phyloP scores from a whole-genome alignment of 2,329 filamentous ascomycete genomes.

The Ceratocystis ficicola region DNA sequence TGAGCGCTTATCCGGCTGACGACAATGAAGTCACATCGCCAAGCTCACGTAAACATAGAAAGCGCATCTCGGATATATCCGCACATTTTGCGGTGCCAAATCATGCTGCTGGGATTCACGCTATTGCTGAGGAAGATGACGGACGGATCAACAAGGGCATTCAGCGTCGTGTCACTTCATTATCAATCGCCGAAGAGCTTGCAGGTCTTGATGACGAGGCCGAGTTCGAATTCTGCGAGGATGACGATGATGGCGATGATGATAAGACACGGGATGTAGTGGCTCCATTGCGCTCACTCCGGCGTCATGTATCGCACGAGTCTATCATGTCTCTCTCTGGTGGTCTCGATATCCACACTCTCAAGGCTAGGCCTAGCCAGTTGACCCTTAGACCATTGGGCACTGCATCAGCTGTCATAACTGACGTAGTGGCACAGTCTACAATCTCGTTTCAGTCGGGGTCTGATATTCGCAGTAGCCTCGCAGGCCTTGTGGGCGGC shows the following conservation, averaged over 20 bases:
- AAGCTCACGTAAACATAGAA: conserved; percentile 18
- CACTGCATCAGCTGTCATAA: conserved; percentile 44
- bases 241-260: conserved; percentile 27
- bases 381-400: conserved; percentile 47
- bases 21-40: conserved; percentile 17
- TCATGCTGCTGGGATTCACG: conserved; percentile 26
- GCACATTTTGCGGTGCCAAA: conserved; percentile 12
- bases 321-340: conserved; percentile 78
- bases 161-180: conserved; percentile 12
- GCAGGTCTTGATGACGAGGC: conserved; percentile 23
- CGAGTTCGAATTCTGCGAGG: conserved; percentile 23
- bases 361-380: conserved; percentile 64
- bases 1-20: conserved; percentile 7
- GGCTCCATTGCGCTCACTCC: conserved; percentile 39
- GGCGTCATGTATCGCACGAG: conserved; percentile 65
- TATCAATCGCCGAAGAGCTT: conserved; percentile 21
- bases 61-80: conserved; percentile 20
- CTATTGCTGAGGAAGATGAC: conserved; percentile 33
- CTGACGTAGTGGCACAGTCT: conserved; percentile 47
- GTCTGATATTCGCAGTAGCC: conserved; percentile 19
- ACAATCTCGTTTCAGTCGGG: conserved; percentile 33
- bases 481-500: conserved; percentile 1
- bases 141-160: conserved; percentile 16
- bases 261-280: conserved; percentile 29
- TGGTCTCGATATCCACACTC: conserved; percentile 79